phyloP scores from a whole-genome alignment of 139 green algal genomes.

The Coelastrella sp. region DNA sequence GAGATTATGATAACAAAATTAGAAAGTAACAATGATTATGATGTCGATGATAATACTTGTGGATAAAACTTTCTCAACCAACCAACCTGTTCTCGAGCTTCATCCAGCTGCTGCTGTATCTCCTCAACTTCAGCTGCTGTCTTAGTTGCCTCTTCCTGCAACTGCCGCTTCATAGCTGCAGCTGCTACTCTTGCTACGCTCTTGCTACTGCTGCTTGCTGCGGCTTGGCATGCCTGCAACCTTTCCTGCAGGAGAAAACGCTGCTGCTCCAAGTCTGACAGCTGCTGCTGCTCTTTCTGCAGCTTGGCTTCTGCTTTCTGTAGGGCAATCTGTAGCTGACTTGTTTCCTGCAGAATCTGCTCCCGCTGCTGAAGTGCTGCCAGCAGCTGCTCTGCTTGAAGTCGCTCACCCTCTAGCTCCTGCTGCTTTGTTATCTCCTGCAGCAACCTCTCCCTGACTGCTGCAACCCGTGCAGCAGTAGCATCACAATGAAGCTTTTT shows the following conservation, averaged over 20 bases:
- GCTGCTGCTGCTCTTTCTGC: constrained; percentile 9
- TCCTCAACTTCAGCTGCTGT: neutral
- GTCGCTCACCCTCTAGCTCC: neutral
- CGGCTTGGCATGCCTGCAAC: neutral
- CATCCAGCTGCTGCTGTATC: constrained; percentile 3
- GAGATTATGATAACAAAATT: too few species aligned
- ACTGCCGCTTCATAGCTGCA: constrained; percentile 13
- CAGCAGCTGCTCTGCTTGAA: constrained; percentile 6
- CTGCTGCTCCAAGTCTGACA: neutral
- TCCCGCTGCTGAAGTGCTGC: constrained; percentile 12
- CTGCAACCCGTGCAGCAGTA: neutral
- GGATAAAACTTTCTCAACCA: neutral
- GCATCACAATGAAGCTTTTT: constrained; percentile 41
- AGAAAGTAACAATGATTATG: too few species aligned
- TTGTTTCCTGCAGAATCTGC: neutral
- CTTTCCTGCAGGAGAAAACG: neutral
- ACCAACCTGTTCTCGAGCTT: constrained; percentile 12
- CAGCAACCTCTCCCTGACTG: neutral
- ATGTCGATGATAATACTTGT: too few species aligned
- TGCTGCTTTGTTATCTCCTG: neutral
- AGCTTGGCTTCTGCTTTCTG: neutral
- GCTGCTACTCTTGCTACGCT: neutral
- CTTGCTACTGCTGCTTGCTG: neutral
- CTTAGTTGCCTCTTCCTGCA: neutral
- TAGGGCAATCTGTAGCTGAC: neutral